Conservation (phyloP, 2,329 filamentous ascomycete species). For the Colletotrichum viniferum region DNA sequence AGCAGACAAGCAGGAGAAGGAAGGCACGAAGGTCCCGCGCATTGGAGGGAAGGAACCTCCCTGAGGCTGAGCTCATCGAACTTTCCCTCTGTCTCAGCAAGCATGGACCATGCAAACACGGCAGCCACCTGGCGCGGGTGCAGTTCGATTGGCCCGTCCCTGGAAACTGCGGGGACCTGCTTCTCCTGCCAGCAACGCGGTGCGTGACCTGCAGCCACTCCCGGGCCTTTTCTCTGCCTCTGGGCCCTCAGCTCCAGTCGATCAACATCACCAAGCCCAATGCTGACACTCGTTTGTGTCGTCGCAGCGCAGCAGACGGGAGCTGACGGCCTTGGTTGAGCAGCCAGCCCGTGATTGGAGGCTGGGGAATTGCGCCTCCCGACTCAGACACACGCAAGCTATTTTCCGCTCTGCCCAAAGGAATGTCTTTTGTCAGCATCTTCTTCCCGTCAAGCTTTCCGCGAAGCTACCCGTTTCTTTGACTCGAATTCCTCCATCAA, state of each 20-base stretch:
- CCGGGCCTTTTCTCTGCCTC: neutral
- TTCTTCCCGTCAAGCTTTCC: neutral
- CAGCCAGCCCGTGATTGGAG: neutral
- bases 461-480: neutral
- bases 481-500: neutral
- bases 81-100: neutral
- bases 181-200: neutral
- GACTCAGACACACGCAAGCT: neutral
- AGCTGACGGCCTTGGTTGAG: neutral
- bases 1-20: neutral
- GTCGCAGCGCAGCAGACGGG: neutral
- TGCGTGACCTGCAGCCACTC: neutral
- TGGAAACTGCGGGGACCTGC: neutral
- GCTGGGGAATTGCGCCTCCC: neutral
- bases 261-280: neutral
- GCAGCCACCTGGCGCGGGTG: neutral
- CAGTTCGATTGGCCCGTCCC: neutral
- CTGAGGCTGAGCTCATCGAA: neutral
- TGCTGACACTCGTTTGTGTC: neutral
- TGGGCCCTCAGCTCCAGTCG: neutral
- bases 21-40: neutral
- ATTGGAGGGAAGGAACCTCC: neutral
- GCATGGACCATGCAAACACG: neutral
- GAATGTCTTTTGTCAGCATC: neutral
- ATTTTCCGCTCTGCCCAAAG: neutral